Conservation (phyloP, 208 protist genomes). For the Wallacemonas sp. region DNA sequence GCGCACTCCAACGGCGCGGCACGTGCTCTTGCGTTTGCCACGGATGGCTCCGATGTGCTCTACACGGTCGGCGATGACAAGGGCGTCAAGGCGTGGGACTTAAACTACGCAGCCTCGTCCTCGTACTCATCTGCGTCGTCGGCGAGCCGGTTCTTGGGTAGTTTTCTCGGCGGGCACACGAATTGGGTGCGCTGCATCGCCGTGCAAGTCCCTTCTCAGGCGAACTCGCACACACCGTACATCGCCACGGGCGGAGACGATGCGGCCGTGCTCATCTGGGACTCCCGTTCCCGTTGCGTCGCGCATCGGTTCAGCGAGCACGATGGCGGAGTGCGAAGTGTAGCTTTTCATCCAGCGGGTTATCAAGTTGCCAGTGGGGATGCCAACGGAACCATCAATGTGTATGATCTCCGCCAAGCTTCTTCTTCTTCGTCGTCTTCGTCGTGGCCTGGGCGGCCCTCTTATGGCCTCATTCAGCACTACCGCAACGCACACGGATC, state of each 20-base stretch:
- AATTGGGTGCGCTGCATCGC: constrained; percentile 81
- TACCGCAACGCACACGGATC: constrained; percentile 73
- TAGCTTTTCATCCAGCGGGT: constrained; percentile 88
- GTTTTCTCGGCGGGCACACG: constrained; percentile 67
- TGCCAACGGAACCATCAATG: constrained; percentile 69
- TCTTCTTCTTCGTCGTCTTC: neutral
- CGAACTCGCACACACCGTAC: constrained; percentile 32
- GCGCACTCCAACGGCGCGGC: constrained; percentile 71
- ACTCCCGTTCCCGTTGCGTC: constrained; percentile 43
- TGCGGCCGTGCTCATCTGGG: constrained; percentile 78
- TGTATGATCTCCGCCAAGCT: constrained; percentile 81
- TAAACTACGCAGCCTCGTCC: constrained; percentile 32
- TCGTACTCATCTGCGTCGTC: neutral
- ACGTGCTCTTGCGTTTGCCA: constrained; percentile 65
- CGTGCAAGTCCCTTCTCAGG: constrained; percentile 35
- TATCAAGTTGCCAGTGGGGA: constrained; percentile 73
- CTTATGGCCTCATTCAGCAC: constrained; percentile 76
- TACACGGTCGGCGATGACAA: constrained; percentile 88
- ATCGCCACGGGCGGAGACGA: constrained; percentile 88
- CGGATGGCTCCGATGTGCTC: constrained; percentile 56
- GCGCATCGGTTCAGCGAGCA: constrained; percentile 75
- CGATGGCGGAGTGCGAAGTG: constrained; percentile 41
- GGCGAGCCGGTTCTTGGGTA: constrained; percentile 50
- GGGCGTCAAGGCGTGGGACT: constrained; percentile 82
- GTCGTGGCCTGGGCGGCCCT: neutral